Percentiles rank a stretch among this genome's conserved stretches.
Conservation (phyloP, 2,329 filamentous ascomycete genomes). For the Lasiodiplodia gonubiensis region DNA sequence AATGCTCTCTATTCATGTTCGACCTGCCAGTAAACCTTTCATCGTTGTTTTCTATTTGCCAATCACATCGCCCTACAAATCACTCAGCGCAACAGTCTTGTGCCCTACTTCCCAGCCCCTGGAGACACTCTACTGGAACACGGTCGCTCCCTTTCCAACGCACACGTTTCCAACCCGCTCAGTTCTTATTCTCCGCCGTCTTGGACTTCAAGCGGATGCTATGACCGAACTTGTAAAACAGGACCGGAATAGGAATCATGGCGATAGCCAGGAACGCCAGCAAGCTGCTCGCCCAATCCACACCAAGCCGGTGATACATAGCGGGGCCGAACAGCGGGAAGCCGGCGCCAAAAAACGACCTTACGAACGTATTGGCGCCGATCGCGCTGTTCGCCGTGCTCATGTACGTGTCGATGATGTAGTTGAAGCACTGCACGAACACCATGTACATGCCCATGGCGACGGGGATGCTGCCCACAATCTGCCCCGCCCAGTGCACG, state of each 20-base stretch:
- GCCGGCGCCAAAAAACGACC: constrained; percentile 62
- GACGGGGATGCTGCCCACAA: constrained; percentile 63
- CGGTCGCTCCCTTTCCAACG: background rate
- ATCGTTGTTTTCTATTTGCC: too few relatives aligned
- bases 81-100: too few relatives aligned
- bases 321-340: constrained; percentile 66
- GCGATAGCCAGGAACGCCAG: constrained; percentile 62
- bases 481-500: constrained; percentile 65
- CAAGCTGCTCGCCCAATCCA: constrained; percentile 60
- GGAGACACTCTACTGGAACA: background rate
- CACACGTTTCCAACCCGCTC: background rate
- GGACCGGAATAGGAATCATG: constrained; percentile 37
- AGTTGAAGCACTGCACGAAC: constrained; percentile 61
- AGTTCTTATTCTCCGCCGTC: constrained; percentile 1
- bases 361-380: constrained; percentile 61
- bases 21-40: too few relatives aligned
- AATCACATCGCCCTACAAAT: too few relatives aligned
- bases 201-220: background rate
- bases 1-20: too few relatives aligned
- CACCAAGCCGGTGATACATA: constrained; percentile 54
- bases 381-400: constrained; percentile 57
- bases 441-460: constrained; percentile 49
- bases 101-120: too few relatives aligned
- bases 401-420: constrained; percentile 63
- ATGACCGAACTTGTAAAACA: background rate